Evolutionary conservation across 345 rosid species (phyloP).

Genomic region (Eucalyptus rudis): DNA sequence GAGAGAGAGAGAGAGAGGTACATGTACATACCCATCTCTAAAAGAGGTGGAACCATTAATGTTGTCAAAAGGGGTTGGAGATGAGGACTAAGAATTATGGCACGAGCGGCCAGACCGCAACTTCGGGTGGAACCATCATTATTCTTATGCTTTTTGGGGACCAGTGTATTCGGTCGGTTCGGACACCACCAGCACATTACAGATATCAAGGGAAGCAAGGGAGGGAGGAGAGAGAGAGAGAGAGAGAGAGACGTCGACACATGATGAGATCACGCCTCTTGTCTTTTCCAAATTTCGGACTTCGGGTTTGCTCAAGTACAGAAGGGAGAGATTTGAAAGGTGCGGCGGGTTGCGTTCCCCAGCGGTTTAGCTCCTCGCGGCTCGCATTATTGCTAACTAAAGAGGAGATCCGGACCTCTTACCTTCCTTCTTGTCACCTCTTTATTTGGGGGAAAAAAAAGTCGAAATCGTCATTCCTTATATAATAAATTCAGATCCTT

Average conservation of each 20-base stretch:
- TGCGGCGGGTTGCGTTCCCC: neutral
- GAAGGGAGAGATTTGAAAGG: neutral
- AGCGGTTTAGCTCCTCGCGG: neutral
- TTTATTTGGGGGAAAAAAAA: too few species aligned
- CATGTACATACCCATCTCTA: neutral
- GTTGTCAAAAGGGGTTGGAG: neutral
- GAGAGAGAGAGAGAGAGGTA: neutral
- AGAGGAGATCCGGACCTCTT: neutral
- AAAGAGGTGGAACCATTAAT: neutral
- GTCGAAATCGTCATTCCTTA: too few species aligned
- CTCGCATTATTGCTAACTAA: neutral
- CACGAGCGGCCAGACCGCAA: neutral
- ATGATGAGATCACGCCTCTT: neutral
- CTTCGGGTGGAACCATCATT: neutral
- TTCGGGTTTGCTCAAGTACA: neutral
- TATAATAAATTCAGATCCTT: too few species aligned
- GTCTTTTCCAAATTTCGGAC: neutral
- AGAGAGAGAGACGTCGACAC: neutral
- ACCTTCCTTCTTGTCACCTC: neutral
- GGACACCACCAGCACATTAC: neutral
- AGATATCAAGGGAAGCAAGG: neutral
- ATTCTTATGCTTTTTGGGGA: neutral
- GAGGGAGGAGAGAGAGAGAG: neutral
- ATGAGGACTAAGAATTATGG: neutral
- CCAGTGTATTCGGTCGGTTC: neutral